phyloP scores from a whole-genome alignment of 2,329 filamentous ascomycete genomes.

The Fusarium equiseti region DNA sequence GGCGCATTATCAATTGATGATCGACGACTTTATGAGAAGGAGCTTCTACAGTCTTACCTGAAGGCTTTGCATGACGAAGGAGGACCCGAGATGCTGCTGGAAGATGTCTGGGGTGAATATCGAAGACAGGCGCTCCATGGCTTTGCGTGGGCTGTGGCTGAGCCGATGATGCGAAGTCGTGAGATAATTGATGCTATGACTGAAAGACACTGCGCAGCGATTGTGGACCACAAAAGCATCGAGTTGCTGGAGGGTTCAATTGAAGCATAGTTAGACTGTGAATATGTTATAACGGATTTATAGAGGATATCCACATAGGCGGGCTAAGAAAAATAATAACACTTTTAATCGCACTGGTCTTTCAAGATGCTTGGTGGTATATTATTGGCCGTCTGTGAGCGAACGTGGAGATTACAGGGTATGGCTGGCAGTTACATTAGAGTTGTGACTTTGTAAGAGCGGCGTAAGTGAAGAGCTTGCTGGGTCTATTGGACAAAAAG shows the following conservation, averaged over 20 bases:
- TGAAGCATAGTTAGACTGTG: neutral
- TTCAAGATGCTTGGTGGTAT: neutral
- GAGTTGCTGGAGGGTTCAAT: slow-evolving; percentile 6
- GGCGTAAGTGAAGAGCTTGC: no score
- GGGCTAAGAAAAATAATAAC: neutral
- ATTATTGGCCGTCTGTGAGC: accelerated
- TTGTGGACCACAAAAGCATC: slow-evolving; percentile 27
- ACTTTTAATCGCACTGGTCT: neutral
- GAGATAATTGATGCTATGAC: slow-evolving; percentile 24
- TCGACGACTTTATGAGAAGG: slow-evolving; percentile 9
- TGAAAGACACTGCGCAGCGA: slow-evolving; percentile 18
- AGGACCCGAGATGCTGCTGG: neutral
- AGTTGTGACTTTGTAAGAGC: neutral
- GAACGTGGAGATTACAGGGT: neutral
- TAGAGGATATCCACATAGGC: neutral
- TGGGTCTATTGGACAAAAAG: no score
- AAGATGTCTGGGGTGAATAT: slow-evolving; percentile 26
- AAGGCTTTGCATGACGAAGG: neutral
- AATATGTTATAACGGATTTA: neutral
- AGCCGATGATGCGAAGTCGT: slow-evolving; percentile 28
- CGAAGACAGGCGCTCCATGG: slow-evolving; percentile 24
- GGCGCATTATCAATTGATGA: slow-evolving; percentile 9
- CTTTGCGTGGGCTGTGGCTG: slow-evolving; percentile 26
- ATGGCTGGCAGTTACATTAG: neutral
- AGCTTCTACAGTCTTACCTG: slow-evolving; percentile 25